Base-by-base conservation (phyloP, 768 basidiomycete species). In the Mycena filopes region DNA sequence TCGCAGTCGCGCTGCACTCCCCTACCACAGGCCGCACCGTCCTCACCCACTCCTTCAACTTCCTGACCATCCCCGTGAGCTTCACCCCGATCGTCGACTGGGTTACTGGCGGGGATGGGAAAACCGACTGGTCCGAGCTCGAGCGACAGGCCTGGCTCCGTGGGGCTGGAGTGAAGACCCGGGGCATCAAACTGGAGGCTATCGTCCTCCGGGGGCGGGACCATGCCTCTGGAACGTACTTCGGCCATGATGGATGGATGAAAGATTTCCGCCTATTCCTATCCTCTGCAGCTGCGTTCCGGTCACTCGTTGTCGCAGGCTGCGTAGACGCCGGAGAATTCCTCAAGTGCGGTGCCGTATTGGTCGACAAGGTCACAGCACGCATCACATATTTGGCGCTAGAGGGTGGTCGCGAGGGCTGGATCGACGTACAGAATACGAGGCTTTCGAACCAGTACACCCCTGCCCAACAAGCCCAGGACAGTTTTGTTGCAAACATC, bases 11-110 rank as follows among this genome's bases (percentile, higher is more conserved):
- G 33, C 16, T 50, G 15, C 49, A 50, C 49, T 50, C 20, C 36
- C 36, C 36, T 36, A 31, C 49, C 49, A 50, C 49, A 20, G 28
- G 49, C 5, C 49, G 49, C 49, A 50, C 49, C 12, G 49, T 50
- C 23, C 49, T 50, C 16, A 21, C 49, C 16, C 49, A 50, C 29
- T 15, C 16, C 3, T 20, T 9, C 48, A 33, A 36, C 36, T 36
- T 36, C 36, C 10, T 36, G 36, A 2, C 2, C 36, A 36, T 36
- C 15, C 11, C 36, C 10, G 36, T 36, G 11, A 36, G 36, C 26
- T 50, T 50, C 26, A 20, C 29, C 23, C 49, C 29, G 4, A 33
- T 50, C 29, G 49, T 50, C 29, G 49, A 50, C 49, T 50, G 49
- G 49, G 29, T 50, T 28, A 33, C 21, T 23, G 49, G 49, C 20